Evolutionary conservation across 768 basidiomycete genomes (phyloP).

Genomic region (Leccinum barrowsii): DNA sequence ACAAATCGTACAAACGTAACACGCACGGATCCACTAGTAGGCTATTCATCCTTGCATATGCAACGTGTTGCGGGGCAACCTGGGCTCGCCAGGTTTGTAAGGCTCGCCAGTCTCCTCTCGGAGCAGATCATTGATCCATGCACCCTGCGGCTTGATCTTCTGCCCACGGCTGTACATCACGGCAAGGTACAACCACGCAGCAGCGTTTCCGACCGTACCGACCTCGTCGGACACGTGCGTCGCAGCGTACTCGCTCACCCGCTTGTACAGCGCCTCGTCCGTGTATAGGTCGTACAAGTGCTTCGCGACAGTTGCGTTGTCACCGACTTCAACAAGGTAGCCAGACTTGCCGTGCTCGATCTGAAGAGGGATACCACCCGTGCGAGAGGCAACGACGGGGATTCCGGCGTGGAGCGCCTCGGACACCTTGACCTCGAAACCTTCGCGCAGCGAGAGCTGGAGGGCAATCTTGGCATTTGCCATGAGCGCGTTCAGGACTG

Average conservation of each 20-base stretch:
- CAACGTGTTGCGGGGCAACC: constrained; percentile 60
- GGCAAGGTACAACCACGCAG: constrained; percentile 64
- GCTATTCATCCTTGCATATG: constrained; percentile 40
- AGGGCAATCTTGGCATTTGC: constrained; percentile 86
- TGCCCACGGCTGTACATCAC: constrained; percentile 76
- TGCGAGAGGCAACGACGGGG: constrained; percentile 78
- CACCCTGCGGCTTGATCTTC: constrained; percentile 76
- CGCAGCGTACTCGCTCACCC: constrained; percentile 63
- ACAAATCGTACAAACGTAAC: constrained; percentile 10
- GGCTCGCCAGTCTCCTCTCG: constrained; percentile 72
- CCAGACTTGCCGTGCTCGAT: constrained; percentile 86
- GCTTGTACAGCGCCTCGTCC: constrained; percentile 61
- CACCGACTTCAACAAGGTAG: constrained; percentile 74
- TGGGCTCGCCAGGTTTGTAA: constrained; percentile 66
- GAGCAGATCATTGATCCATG: constrained; percentile 82
- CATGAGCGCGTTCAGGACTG: constrained; percentile 85
- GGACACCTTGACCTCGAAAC: constrained; percentile 96
- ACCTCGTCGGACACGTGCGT: constrained; percentile 85
- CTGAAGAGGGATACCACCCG: constrained; percentile 94
- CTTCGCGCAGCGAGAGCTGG: constrained; percentile 90
- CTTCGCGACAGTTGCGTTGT: constrained; percentile 71
- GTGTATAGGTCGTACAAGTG: constrained; percentile 77
- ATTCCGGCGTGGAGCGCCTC: constrained; percentile 91
- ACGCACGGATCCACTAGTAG: background rate
- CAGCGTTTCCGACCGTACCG: constrained; percentile 76